Evolutionary conservation across 352 stramenopile genomes (phyloP), one percentile per base, ranked within the genome.

Genomic region (Thraustotheca clavata): DNA sequence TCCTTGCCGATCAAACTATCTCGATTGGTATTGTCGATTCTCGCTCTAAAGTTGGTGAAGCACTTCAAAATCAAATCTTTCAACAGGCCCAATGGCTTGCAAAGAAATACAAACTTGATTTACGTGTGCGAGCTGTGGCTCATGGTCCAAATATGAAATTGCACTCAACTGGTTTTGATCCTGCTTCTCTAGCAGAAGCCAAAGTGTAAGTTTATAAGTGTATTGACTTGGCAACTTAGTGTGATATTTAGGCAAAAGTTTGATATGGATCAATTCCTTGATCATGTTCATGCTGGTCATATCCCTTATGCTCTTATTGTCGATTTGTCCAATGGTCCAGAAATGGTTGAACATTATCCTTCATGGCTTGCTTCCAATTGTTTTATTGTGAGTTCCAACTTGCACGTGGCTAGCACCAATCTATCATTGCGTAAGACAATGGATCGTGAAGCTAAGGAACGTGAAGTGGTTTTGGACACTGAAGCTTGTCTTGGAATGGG

Each of bases 271-370:
- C 67, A 74, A 12, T 91, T 96, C 38, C 63, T 91, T 22, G 54
- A 77, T 18, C 80, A 90, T 60, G 74, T 98, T 14, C 87, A 92
- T 60, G 78, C 78, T 11, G 78, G 95, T 47, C 89, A 98, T 66
- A 75, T 94, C 59, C 86, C 92, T 2, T 84, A 98, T 72, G 91
- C 87, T 73, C 79, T 98, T 12, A 91, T 98, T 59, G 84, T 98
- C 54, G 95, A 98, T 68, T 94, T 96, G 35, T 97, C 92, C 4
- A 90, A 94, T 68, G 89, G 91, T 47, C 74, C 75, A 65, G 79
- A n/a, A 76, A 88, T 65, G 82, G 93, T n/a, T 79, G 71, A 76
- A 26, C 73, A 93, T 49, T 96, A 98, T 72, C 81, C 86, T 22
- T 70, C 77, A 33, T 98, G 94, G 94, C 71, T 98, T 3, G 77